A percentile compares a stretch with the other conserved stretches of the same genome.
Evolutionary conservation across 176 grass and related monocot genomes (phyloP).

Genomic region (Dendrocalamus sinicus): DNA sequence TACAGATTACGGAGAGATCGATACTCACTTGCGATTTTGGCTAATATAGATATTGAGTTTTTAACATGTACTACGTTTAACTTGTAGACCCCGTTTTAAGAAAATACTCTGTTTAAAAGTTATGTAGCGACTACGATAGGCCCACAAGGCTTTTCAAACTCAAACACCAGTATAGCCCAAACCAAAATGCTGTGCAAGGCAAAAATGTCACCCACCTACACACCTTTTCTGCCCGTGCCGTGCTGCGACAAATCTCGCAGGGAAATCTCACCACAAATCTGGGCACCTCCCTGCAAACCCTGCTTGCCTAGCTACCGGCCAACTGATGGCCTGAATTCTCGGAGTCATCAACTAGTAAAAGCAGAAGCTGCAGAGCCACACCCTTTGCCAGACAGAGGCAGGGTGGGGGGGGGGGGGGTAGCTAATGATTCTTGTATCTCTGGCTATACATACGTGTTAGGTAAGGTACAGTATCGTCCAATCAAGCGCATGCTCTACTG

Average conservation of each 20-base stretch:
- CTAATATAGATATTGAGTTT: too few species aligned
- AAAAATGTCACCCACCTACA: neutral
- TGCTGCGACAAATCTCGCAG: neutral
- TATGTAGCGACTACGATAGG: too few species aligned
- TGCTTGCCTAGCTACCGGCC: neutral
- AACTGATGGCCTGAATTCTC: neutral
- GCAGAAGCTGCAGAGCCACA: too few species aligned
- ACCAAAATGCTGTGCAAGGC: constrained; percentile 14
- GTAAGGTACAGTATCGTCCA: constrained; percentile 38
- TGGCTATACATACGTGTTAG: constrained; percentile 27
- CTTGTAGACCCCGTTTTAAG: too few species aligned
- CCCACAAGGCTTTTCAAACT: neutral
- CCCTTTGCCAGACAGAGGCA: neutral
- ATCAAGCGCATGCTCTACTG: neutral
- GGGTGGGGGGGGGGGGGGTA: neutral
- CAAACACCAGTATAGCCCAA: neutral
- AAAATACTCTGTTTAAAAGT: too few species aligned
- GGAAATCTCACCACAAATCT: neutral
- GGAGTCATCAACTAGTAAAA: constrained; percentile 4
- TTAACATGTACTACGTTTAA: too few species aligned
- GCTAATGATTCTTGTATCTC: constrained; percentile 14
- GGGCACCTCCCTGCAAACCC: neutral
- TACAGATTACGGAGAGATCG: too few species aligned
- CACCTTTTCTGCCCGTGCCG: neutral
- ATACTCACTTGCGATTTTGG: too few species aligned